A percentile compares a stretch with the other conserved stretches of the same genome.
Evolutionary conservation across 1,139 yeast genomes (phyloP).

Genomic region (Candida sanyaensis): DNA sequence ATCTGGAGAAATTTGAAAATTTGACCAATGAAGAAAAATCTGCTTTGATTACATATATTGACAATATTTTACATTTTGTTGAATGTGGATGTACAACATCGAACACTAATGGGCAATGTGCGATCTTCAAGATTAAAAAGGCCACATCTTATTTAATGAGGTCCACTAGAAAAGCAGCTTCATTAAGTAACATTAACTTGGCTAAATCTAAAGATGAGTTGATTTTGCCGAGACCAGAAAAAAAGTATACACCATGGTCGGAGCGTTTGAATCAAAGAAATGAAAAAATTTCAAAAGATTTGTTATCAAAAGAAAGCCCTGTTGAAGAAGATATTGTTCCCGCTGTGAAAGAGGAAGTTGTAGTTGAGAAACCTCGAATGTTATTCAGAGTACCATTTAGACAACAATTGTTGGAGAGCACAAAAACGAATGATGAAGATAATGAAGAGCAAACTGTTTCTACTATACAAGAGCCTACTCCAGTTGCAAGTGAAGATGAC

Average conservation of each 20-base stretch:
- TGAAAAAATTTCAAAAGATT: slow-evolving; percentile 10
- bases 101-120: slow-evolving; percentile 47
- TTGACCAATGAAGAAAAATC: slow-evolving; percentile 53
- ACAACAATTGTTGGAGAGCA: slow-evolving; percentile 18
- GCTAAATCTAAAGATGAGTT: slow-evolving; percentile 44
- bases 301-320: slow-evolving; percentile 2
- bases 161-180: slow-evolving; percentile 56
- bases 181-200: slow-evolving; percentile 38
- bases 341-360: slow-evolving; percentile 10
- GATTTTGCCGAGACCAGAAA: slow-evolving; percentile 32
- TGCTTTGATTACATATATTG: slow-evolving; percentile 58
- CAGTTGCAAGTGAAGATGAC: slow-evolving; percentile 7
- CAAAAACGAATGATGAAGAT: not conserved
- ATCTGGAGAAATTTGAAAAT: slow-evolving; percentile 46
- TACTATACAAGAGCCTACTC: slow-evolving; percentile 1
- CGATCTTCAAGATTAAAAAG: slow-evolving; percentile 61
- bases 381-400: slow-evolving; percentile 26
- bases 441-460: not conserved
- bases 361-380: slow-evolving; percentile 12
- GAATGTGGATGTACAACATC: slow-evolving; percentile 69
- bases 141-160: slow-evolving; percentile 58
- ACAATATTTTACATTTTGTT: slow-evolving; percentile 54
- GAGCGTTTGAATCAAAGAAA: slow-evolving; percentile 37
- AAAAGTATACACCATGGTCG: slow-evolving; percentile 41
- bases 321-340: not conserved